These are phyloP conservation scores for Castanea sativa DNA, from an alignment of 306 rosid genomes.

Conservation along the genomic window DNA sequence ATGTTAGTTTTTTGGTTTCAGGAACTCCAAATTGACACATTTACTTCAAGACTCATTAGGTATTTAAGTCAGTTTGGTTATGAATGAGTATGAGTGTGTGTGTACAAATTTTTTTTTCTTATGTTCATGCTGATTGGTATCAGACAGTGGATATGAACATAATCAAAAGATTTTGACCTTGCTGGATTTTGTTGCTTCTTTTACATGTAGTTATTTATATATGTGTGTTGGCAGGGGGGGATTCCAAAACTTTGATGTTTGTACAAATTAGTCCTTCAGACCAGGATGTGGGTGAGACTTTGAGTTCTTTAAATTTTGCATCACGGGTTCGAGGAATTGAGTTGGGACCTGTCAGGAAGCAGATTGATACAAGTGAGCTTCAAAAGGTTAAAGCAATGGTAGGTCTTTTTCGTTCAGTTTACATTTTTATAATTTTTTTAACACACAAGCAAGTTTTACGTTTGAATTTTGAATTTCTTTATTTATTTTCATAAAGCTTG, in stretches of 20 bases:
- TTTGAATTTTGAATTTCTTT: not conserved
- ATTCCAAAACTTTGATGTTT: constrained; percentile 83
- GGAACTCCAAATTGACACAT: constrained; percentile 93
- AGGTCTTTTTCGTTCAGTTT: constrained; percentile 21
- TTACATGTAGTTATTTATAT: not conserved
- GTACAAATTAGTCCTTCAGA: constrained; percentile 93
- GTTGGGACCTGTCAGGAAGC: constrained; percentile 84
- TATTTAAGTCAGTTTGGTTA: constrained; percentile 20
- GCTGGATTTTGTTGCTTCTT: not conserved
- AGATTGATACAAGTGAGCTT: constrained; percentile 71
- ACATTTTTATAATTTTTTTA: not conserved
- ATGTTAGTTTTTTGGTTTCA: constrained; percentile 37
- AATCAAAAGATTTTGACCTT: not conserved
- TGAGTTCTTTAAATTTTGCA: constrained; percentile 83
- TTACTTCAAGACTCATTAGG: constrained; percentile 94
- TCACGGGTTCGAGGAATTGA: constrained; percentile 86
- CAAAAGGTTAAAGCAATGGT: constrained; percentile 74
- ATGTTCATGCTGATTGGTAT: not conserved
- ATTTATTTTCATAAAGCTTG: constrained; percentile 53
- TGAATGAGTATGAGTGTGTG: constrained; percentile 2
- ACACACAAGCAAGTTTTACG: not conserved
- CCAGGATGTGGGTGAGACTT: constrained; percentile 75
- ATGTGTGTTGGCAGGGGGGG: constrained; percentile 61
- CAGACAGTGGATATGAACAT: not conserved
- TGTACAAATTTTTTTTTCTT: not conserved